Evolutionary conservation across 768 basidiomycete genomes (phyloP).

Genomic region (Pisolithus tinctorius): DNA sequence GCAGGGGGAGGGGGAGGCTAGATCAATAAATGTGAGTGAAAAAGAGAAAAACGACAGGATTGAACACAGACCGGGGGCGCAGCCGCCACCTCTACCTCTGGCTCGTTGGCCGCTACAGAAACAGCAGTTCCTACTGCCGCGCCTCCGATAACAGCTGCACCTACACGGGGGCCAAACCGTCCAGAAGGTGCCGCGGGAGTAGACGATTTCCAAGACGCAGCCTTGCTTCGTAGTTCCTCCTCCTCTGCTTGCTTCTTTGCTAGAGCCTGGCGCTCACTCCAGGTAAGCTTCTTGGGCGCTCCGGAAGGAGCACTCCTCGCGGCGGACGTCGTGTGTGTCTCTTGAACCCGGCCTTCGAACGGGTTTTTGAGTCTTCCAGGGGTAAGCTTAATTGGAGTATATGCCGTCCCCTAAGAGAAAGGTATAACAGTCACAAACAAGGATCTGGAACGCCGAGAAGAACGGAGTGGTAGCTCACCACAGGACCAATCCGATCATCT

Average conservation of each 20-base stretch:
- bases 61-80: conserved; percentile 21
- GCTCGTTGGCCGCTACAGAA: conserved; percentile 19
- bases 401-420: conserved; percentile 59
- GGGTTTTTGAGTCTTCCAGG: conserved; percentile 88
- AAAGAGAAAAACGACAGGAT: not conserved
- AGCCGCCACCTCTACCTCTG: conserved; percentile 26
- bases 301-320: conserved; percentile 15
- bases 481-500: conserved; percentile 79
- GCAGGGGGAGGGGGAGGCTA: conserved; percentile 27
- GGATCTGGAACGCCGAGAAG: not conserved
- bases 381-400: conserved; percentile 80
- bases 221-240: conserved; percentile 60
- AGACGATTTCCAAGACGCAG: conserved; percentile 41
- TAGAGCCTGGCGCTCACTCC: conserved; percentile 89
- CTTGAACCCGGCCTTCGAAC: conserved; percentile 48
- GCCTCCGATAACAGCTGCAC: conserved; percentile 25
- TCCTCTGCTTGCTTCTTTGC: conserved; percentile 83
- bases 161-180: conserved; percentile 25
- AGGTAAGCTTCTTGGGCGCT: conserved; percentile 76
- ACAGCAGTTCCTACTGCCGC: conserved; percentile 25
- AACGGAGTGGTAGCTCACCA: conserved; percentile 30
- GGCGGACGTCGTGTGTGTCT: conserved; percentile 22
- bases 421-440: not conserved
- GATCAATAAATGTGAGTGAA: conserved; percentile 3
- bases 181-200: conserved; percentile 34